Base-by-base conservation (phyloP, 768 basidiomycete species). In the Pleurotus tuoliensis region DNA sequence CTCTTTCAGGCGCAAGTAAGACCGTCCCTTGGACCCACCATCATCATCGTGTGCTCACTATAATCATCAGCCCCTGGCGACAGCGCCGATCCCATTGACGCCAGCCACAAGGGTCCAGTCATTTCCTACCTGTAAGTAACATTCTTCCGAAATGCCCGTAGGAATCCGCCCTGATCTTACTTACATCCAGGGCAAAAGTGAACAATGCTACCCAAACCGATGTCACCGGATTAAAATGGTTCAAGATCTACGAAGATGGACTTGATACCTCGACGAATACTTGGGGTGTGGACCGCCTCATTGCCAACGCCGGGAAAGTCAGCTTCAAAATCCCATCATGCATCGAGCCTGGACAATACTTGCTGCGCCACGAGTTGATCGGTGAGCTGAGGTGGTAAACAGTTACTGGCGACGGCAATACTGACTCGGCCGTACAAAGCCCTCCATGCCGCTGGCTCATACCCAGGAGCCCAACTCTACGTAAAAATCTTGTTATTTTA, bases 401-500 rank as follows among this genome's bases (percentile, higher is more conserved):
- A 24, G 47, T 48, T 25, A 20, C 47, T 20, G 9, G 15, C 1
- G 24, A 25, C 24, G 20, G n/a, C 27, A 2, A 18, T 40, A 13
- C 20, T 22, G 7, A 12, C n/a, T 48, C 37, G 25, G 11, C 44
- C 20, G 22, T 2, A 47, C 47, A 3, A 48, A 80, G 79, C 77
- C 47, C 67, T 81, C 37, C 80, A 77, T 59, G 76, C 66, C 16
- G 79, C 78, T 0, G 55, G 59, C 4, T 69, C 60, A 13, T 82
- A 81, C 62, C 81, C 80, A 25, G 82, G 82, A 34, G 82, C 83
- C n/a, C 81, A 83, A 56, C 71, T 84, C 69, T 84, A 82, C 61
- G 81, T 78, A 56, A 47, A 71, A 65, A 15, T 45, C 8, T 25
- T 11, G 1, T 5, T 8, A 44, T 9, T 38, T 53, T 18, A 34